Evolutionary conservation across 768 basidiomycete genomes (phyloP).

Genomic region (Amanita brunnescens): DNA sequence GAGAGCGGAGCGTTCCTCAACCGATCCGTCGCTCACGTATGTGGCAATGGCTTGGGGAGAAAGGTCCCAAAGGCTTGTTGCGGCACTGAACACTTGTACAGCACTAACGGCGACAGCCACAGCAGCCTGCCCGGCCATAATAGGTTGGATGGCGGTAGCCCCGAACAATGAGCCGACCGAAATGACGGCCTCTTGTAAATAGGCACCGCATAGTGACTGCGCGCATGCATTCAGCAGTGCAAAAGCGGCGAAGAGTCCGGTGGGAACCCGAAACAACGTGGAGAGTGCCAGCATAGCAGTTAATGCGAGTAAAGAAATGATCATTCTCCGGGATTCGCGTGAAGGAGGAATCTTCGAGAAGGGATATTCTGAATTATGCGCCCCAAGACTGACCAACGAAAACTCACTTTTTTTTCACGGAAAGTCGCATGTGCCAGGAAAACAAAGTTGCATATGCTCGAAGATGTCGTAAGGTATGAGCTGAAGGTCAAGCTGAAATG

Average conservation of each 20-base stretch:
- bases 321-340: conserved; percentile 42
- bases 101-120: conserved; percentile 75
- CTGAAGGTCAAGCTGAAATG: conserved; percentile 46
- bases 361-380: background rate
- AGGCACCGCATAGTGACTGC: conserved; percentile 59
- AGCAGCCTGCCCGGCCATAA: conserved; percentile 81
- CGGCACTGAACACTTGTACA: conserved; percentile 63
- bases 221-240: conserved; percentile 50
- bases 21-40: conserved; percentile 30
- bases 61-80: conserved; percentile 43
- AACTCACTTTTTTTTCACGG: conserved; percentile 56
- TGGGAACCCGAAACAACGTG: conserved; percentile 46
- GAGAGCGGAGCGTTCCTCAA: conserved; percentile 63
- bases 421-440: conserved; percentile 70
- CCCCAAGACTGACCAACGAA: background rate
- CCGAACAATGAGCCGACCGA: conserved; percentile 82
- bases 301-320: conserved; percentile 43
- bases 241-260: conserved; percentile 56
- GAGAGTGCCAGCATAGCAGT: conserved; percentile 55
- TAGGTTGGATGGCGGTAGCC: conserved; percentile 56
- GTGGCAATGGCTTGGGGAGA: conserved; percentile 20
- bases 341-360: conserved; percentile 48
- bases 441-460: conserved; percentile 56
- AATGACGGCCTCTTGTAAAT: conserved; percentile 68
- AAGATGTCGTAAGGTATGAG: conserved; percentile 57